A percentile compares a stretch with the other conserved stretches of the same genome.
Conservation (phyloP, 1,284 basidiomycete species). For the Tetrapyrgos nigripes region DNA sequence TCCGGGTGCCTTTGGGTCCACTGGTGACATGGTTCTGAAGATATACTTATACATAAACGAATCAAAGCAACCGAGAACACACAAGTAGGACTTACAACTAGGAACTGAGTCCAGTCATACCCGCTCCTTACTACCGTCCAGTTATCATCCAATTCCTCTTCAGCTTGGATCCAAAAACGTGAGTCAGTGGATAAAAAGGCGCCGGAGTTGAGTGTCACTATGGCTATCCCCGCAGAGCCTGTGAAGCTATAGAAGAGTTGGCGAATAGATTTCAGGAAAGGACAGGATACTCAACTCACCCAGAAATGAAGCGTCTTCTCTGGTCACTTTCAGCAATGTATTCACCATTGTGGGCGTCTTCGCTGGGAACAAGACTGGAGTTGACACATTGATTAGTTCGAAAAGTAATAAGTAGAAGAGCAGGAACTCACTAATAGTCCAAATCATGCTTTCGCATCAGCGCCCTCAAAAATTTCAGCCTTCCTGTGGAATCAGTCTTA, state of each 20-base stretch:
- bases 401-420: neutral
- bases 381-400: neutral
- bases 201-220: conserved; percentile 64
- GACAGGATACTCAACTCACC: conserved; percentile 50
- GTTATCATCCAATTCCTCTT: conserved; percentile 75
- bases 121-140: conserved; percentile 83
- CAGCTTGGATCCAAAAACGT: conserved; percentile 89
- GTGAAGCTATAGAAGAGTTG: conserved; percentile 64
- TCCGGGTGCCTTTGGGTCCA: neutral
- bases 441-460: conserved; percentile 58
- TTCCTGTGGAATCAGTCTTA: conserved; percentile 56
- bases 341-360: conserved; percentile 91
- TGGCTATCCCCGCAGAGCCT: conserved; percentile 83
- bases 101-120: conserved; percentile 83
- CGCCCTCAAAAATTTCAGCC: conserved; percentile 70
- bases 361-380: conserved; percentile 73
- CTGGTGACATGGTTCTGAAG: neutral
- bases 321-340: conserved; percentile 84
- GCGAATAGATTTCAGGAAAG: conserved; percentile 13
- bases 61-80: neutral
- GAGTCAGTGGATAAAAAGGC: conserved; percentile 87
- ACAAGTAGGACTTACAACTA: conserved; percentile 52
- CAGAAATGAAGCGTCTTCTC: conserved; percentile 84
- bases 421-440: conserved; percentile 9
- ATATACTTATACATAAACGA: neutral